phyloP scores from a whole-genome alignment of 2,329 filamentous ascomycete genomes.

The Drechslerella stenobrocha region DNA sequence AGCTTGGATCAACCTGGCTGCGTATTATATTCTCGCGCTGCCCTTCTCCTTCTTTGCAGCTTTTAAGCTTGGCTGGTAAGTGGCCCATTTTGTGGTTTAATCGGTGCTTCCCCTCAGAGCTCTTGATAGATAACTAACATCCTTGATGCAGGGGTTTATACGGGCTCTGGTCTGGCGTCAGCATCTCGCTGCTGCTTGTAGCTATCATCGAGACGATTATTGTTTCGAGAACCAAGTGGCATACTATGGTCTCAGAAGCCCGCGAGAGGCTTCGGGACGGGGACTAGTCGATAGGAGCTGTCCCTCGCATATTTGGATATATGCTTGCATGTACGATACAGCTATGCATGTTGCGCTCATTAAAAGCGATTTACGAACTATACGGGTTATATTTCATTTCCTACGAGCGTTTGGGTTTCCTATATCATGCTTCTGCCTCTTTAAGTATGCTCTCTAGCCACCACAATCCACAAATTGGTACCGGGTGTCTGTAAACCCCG shows the following conservation, averaged over 20 bases:
- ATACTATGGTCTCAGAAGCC: constrained; percentile 39
- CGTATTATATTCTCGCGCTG: constrained; percentile 83
- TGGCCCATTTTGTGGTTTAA: neutral
- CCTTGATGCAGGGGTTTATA: constrained; percentile 60
- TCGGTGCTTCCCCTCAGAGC: neutral
- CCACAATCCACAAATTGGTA: no score
- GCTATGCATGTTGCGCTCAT: neutral
- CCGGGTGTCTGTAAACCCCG: no score
- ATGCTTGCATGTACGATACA: constrained; percentile 13
- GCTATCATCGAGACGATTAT: constrained; percentile 35
- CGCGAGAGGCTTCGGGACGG: constrained; percentile 41
- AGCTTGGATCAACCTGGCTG: constrained; percentile 81
- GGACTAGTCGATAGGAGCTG: constrained; percentile 4
- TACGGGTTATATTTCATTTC: neutral
- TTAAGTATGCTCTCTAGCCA: no score
- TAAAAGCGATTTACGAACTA: neutral
- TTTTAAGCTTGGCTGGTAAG: constrained; percentile 71
- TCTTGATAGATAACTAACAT: constrained; percentile 12
- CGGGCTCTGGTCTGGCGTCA: constrained; percentile 80
- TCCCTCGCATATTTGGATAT: constrained; percentile 1
- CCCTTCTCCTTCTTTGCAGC: constrained; percentile 78
- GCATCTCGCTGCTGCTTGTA: constrained; percentile 67
- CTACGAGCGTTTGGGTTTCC: neutral
- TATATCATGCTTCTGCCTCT: no score
- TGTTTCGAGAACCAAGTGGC: constrained; percentile 37